phyloP scores from a whole-genome alignment of 352 stramenopile species.

The Aphanomyces stellatus region DNA sequence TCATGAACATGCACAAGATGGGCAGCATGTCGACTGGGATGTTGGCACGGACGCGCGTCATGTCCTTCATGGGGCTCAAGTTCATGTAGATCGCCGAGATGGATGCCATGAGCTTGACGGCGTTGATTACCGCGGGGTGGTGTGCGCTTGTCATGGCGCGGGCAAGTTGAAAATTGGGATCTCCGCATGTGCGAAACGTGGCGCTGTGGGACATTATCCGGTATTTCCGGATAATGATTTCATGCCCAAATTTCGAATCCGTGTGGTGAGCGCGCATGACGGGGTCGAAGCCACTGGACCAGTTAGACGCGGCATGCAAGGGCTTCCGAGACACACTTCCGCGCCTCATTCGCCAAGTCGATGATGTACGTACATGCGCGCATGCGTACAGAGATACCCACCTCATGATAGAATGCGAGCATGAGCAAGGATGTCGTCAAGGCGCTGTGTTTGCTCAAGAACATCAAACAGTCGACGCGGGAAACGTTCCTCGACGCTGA shows the following conservation, averaged over 20 bases:
- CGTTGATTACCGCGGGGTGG: background rate
- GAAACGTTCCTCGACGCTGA: constrained; percentile 67
- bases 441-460: constrained; percentile 41
- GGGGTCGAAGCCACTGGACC: background rate
- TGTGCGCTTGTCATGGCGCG: too few species aligned
- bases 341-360: background rate
- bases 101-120: constrained; percentile 6
- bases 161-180: too few species aligned
- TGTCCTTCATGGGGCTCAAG: constrained; percentile 1
- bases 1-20: constrained; percentile 53
- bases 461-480: constrained; percentile 45
- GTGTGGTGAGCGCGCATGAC: background rate
- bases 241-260: background rate
- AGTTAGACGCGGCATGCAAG: background rate
- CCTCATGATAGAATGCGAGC: background rate
- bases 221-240: background rate
- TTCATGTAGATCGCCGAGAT: constrained; percentile 2
- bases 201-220: background rate
- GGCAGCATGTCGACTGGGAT: constrained; percentile 24
- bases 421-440: constrained; percentile 12
- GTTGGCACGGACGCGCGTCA: background rate
- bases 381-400: too few species aligned
- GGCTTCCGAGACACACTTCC: background rate
- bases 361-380: background rate
- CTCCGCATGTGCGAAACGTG: background rate